Conservation (phyloP, 345 rosid genomes). For the Eutrema yunnanense region DNA sequence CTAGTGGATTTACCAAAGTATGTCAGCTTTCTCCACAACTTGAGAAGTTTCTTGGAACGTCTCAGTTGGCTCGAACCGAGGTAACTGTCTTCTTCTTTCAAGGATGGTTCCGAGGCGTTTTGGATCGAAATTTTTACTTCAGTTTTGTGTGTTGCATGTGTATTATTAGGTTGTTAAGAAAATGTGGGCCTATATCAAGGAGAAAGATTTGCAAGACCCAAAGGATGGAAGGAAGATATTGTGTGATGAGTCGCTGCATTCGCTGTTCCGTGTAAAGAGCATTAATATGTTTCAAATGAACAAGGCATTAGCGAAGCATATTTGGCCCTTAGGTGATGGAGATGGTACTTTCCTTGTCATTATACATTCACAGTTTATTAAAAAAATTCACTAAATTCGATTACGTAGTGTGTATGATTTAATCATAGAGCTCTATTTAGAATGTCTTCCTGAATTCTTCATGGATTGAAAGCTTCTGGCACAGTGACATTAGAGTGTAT, state of each 20-base stretch:
- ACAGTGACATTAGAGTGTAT: neutral
- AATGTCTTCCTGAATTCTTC: neutral
- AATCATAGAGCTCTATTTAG: constrained; percentile 2
- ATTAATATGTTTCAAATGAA: constrained; percentile 91
- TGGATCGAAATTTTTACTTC: neutral
- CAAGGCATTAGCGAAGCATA: constrained; percentile 75
- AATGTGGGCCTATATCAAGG: constrained; percentile 70
- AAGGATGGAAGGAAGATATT: constrained; percentile 54
- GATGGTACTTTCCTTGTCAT: constrained; percentile 19
- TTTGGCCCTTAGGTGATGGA: constrained; percentile 62
- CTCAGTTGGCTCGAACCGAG: constrained; percentile 74
- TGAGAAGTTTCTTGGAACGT: constrained; percentile 51
- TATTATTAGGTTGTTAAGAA: constrained; percentile 64
- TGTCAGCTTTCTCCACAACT: constrained; percentile 81
- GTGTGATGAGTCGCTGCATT: constrained; percentile 48
- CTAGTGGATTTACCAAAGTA: constrained; percentile 62
- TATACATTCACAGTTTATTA: neutral
- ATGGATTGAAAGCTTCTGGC: neutral
- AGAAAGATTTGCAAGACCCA: constrained; percentile 75
- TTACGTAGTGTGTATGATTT: neutral
- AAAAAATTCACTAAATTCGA: neutral
- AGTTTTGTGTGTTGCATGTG: neutral
- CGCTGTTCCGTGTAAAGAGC: constrained; percentile 54
- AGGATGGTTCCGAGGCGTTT: neutral
- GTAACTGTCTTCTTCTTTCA: constrained; percentile 22